Evolutionary conservation across 306 rosid genomes (phyloP).

Genomic region (Vachellia collinsii): DNA sequence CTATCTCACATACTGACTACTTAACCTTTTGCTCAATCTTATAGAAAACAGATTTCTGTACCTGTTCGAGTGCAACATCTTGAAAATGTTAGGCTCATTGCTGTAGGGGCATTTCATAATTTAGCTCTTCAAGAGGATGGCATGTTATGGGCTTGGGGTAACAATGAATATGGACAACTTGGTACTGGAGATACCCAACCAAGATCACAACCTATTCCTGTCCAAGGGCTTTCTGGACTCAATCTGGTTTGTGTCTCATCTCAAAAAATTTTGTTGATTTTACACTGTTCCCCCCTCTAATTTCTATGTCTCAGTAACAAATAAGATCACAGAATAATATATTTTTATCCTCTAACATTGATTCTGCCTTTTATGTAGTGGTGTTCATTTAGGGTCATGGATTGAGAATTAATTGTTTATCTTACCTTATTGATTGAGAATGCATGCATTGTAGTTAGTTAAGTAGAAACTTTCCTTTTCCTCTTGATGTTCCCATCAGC

Average conservation of each 20-base stretch:
- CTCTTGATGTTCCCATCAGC: not conserved
- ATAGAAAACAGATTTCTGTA: conserved; percentile 87
- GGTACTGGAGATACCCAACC: conserved; percentile 99
- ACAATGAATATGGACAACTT: conserved; percentile 97
- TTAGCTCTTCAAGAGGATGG: conserved; percentile 97
- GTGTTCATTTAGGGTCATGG: not conserved
- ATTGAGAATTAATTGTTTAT: not conserved
- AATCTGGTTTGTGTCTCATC: conserved; percentile 65
- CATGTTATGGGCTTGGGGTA: conserved; percentile 98
- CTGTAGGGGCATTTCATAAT: conserved; percentile 99
- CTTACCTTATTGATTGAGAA: too few species aligned
- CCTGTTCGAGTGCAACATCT: conserved; percentile 99
- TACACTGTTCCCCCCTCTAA: not conserved
- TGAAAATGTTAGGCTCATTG: conserved; percentile 81
- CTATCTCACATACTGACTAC: conserved; percentile 22
- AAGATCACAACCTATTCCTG: conserved; percentile 93
- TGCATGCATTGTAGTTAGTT: not conserved
- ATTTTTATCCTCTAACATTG: conserved; percentile 4
- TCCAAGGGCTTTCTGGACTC: conserved; percentile 89
- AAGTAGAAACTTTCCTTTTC: not conserved
- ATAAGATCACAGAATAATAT: conserved; percentile 6
- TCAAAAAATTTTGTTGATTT: conserved; percentile 18
- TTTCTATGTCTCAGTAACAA: conserved; percentile 14
- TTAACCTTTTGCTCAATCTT: conserved; percentile 21
- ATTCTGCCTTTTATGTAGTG: not conserved